A percentile compares a stretch with the other conserved stretches of the same genome.
phyloP scores from a whole-genome alignment of 805 yeast genomes.

The Wickerhamiella galacta region DNA sequence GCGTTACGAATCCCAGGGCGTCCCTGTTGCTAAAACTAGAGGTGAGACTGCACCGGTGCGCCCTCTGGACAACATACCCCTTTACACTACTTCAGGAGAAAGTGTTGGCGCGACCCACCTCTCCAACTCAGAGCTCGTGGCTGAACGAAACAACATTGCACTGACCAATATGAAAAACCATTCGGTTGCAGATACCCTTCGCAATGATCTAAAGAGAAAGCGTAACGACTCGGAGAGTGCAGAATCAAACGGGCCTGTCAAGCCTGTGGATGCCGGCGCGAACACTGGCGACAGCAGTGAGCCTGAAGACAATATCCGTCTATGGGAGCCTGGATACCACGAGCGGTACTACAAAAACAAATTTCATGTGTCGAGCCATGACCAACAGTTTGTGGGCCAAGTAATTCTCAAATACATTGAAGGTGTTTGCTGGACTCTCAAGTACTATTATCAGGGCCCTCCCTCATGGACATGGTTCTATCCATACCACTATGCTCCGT shows the following conservation, averaged over 20 bases:
- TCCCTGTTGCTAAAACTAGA: constrained; percentile 34
- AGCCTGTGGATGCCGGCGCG: not conserved
- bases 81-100: constrained; percentile 62
- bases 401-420: constrained; percentile 68
- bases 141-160: constrained; percentile 7
- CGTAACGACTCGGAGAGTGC: not conserved
- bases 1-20: constrained; percentile 4
- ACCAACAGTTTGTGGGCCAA: constrained; percentile 34
- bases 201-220: not conserved
- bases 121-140: constrained; percentile 54
- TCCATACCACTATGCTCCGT: constrained; percentile 96
- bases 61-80: constrained; percentile 56
- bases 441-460: constrained; percentile 93
- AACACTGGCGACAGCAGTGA: not conserved
- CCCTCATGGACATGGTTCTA: constrained; percentile 98
- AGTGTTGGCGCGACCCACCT: constrained; percentile 50
- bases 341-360: constrained; percentile 66
- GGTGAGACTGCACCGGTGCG: constrained; percentile 58
- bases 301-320: constrained; percentile 35
- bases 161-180: constrained; percentile 1
- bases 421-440: constrained; percentile 88
- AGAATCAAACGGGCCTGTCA: constrained; percentile 6
- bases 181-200: not conserved
- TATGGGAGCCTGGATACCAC: constrained; percentile 79
- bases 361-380: constrained; percentile 40